These are phyloP conservation scores for Pinus albicaulis DNA, from an alignment of 75 land plant genomes.

Conservation along the genomic window DNA sequence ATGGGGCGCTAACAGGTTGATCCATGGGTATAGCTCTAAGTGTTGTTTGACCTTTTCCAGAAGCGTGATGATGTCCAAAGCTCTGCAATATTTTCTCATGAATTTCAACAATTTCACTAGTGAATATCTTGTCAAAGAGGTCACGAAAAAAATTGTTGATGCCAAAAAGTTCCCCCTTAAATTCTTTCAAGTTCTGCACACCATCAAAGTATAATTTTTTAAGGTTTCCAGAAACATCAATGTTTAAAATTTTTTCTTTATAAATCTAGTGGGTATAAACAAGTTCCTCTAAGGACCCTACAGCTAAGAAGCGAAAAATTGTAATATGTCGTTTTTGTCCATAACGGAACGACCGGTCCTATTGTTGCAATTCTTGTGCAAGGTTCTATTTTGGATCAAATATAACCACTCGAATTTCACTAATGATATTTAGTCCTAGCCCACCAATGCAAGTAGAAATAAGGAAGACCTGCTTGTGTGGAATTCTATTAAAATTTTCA, in stretches of 20 bases:
- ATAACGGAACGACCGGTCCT: conserved; percentile 92
- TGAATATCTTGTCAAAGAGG: conserved; percentile 80
- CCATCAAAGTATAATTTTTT: conserved; percentile 96
- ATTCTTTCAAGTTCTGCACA: conserved; percentile 90
- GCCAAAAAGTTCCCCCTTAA: conserved; percentile 96
- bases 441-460: conserved; percentile 93
- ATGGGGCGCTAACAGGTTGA: no score
- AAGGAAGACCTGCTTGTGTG: conserved; percentile 61
- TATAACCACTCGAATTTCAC: conserved; percentile 91
- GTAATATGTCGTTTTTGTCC: conserved; percentile 84
- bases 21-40: conserved; percentile 8
- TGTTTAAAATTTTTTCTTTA: conserved; percentile 86
- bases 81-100: conserved; percentile 37
- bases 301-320: conserved; percentile 90
- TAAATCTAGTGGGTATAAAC: conserved; percentile 82
- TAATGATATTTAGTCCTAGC: conserved; percentile 84
- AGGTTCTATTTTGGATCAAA: conserved; percentile 99
- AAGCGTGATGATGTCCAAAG: not conserved
- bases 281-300: conserved; percentile 91
- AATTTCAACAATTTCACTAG: conserved; percentile 86
- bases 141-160: conserved; percentile 86
- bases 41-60: conserved; percentile 20
- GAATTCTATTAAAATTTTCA: conserved; percentile 91
- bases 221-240: conserved; percentile 84
- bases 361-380: conserved; percentile 87